Evolutionary conservation across 1,284 basidiomycete species (phyloP), one percentile per base, ranked within the genome.

Genomic region (Austroboletus novae-zelandiae): DNA sequence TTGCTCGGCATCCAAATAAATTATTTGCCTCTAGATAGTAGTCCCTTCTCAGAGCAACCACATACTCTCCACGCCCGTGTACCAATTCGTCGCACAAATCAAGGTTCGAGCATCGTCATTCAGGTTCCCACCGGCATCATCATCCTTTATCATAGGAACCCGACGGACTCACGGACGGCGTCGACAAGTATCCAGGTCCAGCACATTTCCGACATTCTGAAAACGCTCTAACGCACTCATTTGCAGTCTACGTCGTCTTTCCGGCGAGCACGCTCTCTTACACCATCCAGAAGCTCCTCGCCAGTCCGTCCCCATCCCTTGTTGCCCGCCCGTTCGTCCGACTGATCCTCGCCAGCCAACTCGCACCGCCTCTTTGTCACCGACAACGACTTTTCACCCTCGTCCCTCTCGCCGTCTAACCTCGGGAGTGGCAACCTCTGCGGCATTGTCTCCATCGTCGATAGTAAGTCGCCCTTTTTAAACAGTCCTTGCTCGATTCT

Each of bases 341-440:
- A 20, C 43, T 53, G 39, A 61, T 46, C 48, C n/a, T 44, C 8
- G 41, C 5, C 57, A 90, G 88, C 87, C 36, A 85, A 84, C 62
- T 74, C 88, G 0, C 88, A 89, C 60, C 78, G 88, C 37, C 73
- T 90, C 9, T 90, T 90, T 59, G 79, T 90, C n/a, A 84, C 81
- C 1, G 76, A 78, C 47, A 83, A 86, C 40, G 74, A 76, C 17
- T 61, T 55, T 23, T 36, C 70, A 5, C 68, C 64, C 34, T 69
- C 75, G 23, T 67, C 79, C 17, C 78, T 74, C 10, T 60, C 73
- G 17, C 56, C 74, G 43, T 68, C 77, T 15, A 67, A 60, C 18
- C 48, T 58, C 1, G 64, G 64, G 29, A 68, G 50, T 48, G 75
- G 78, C n/a, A 80, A 76, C 55, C 72, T 87, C 9, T 81, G 75